Evolutionary conservation across 495 filamentous ascomycete species (phyloP).

Genomic region (Neurospora sp.): DNA sequence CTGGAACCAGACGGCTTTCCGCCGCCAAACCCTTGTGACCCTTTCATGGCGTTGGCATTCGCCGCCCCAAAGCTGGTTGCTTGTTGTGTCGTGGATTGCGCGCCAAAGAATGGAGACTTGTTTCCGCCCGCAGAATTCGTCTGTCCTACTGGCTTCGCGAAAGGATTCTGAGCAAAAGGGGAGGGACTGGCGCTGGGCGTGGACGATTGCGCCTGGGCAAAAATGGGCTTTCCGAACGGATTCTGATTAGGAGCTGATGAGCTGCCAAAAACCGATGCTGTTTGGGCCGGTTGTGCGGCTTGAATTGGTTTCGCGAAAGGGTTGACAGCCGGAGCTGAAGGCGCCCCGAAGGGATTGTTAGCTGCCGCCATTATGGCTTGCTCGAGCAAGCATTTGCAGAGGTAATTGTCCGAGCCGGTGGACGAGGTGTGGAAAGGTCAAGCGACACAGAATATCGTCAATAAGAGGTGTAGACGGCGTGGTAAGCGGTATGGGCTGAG

Average conservation of each 20-base stretch:
- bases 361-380: slow-evolving; percentile 15
- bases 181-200: background rate
- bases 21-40: slow-evolving; percentile 1
- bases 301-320: slow-evolving; percentile 6
- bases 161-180: slow-evolving; percentile 1
- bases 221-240: background rate
- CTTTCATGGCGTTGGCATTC: slow-evolving; percentile 1
- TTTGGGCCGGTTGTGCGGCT: background rate
- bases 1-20: background rate
- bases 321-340: slow-evolving; percentile 4
- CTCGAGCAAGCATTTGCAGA: slow-evolving; percentile 12
- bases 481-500: background rate
- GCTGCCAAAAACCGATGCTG: slow-evolving; percentile 3
- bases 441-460: background rate
- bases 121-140: background rate
- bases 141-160: background rate
- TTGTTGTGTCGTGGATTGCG: background rate
- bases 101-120: slow-evolving; percentile 3
- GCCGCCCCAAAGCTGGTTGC: background rate
- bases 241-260: background rate
- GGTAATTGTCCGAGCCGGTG: background rate
- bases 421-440: background rate
- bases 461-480: background rate
- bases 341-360: slow-evolving; percentile 21
- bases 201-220: background rate